Conservation (phyloP, 2,329 filamentous ascomycete species). For the Diaporthe velutina region DNA sequence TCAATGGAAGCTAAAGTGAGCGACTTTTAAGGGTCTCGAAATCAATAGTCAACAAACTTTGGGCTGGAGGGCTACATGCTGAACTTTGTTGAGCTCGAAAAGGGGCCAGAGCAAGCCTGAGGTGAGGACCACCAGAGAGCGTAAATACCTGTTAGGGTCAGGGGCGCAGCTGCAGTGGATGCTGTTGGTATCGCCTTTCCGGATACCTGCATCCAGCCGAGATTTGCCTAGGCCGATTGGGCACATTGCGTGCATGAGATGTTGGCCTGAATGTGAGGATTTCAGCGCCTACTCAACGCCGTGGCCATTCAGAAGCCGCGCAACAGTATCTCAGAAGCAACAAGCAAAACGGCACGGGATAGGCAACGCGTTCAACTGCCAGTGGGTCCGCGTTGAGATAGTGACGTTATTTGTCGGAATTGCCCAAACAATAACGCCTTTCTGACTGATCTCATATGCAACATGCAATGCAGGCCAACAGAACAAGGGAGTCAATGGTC, state of each 20-base stretch:
- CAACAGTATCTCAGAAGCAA: not conserved
- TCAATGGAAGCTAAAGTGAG: not conserved
- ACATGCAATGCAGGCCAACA: not conserved
- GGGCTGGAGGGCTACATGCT: not conserved
- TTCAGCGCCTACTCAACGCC: not conserved
- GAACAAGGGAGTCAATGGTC: not conserved
- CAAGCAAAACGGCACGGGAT: not conserved
- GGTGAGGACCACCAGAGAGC: not conserved
- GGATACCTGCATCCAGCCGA: not conserved
- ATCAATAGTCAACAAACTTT: not conserved
- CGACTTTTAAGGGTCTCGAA: not conserved
- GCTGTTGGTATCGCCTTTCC: not conserved
- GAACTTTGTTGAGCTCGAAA: not conserved
- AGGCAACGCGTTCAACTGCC: not conserved
- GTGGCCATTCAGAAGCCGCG: not conserved
- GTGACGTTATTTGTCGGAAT: not conserved
- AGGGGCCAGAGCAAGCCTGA: not conserved
- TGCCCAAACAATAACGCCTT: not conserved
- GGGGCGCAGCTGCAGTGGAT: no score
- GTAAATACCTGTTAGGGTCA: no score
- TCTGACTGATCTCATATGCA: not conserved
- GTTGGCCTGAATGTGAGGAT: not conserved
- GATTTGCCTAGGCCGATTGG: not conserved
- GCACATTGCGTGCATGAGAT: not conserved
- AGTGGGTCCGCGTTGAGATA: not conserved